Evolutionary conservation across 352 stramenopile genomes (phyloP).

Genomic region (Phytophthora idaei): DNA sequence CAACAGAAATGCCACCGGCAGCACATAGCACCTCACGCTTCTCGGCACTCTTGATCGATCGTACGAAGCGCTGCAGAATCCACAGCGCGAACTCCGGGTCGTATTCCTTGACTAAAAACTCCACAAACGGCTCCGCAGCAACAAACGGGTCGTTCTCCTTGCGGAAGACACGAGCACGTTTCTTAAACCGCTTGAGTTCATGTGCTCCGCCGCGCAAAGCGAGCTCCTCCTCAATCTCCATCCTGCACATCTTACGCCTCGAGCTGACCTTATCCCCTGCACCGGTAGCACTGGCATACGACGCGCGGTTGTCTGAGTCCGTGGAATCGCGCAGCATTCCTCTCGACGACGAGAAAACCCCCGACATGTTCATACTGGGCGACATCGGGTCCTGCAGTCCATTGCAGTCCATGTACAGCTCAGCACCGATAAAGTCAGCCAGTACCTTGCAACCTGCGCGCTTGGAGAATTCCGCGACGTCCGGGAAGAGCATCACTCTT

Average conservation of each 20-base stretch:
- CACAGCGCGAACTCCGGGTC: conserved; percentile 61
- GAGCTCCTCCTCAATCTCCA: conserved; percentile 77
- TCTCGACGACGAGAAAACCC: conserved; percentile 30
- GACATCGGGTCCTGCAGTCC: conserved; percentile 24
- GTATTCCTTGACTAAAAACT: conserved; percentile 58
- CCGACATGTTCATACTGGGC: conserved; percentile 34
- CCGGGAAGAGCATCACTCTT: conserved; percentile 78
- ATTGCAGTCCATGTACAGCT: conserved; percentile 52
- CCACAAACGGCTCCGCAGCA: conserved; percentile 53
- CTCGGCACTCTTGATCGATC: conserved; percentile 62
- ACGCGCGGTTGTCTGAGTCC: conserved; percentile 35
- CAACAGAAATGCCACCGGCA: conserved; percentile 36
- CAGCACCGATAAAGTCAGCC: conserved; percentile 65
- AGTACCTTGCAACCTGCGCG: conserved; percentile 59
- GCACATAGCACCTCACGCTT: conserved; percentile 51
- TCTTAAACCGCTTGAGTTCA: conserved; percentile 74
- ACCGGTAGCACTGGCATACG: conserved; percentile 19
- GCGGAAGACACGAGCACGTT: conserved; percentile 63
- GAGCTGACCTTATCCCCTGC: conserved; percentile 31
- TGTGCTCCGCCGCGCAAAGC: conserved; percentile 50
- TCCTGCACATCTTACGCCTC: conserved; percentile 49
- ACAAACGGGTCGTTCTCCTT: conserved; percentile 71
- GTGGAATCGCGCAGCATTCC: conserved; percentile 32
- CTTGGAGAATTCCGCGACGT: conserved; percentile 67
- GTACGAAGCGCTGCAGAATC: conserved; percentile 58